Evolutionary conservation across 2,329 filamentous ascomycete species (phyloP).

Genomic region (Berkeleyomyces rouxiae): DNA sequence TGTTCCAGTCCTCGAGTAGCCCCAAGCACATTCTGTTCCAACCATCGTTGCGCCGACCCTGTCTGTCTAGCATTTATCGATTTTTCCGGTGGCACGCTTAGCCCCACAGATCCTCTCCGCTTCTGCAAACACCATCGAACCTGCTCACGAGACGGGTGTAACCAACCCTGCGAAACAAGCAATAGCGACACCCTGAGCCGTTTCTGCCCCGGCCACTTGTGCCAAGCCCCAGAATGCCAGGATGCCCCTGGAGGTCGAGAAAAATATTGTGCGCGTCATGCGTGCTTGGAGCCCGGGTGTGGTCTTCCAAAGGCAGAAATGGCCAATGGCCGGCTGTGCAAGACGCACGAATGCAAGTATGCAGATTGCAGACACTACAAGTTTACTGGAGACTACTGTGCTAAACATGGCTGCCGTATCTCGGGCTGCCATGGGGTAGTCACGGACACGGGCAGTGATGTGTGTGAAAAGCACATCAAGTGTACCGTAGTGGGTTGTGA

Average conservation of each 20-base stretch:
- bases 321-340: conserved; percentile 3
- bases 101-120: conserved; percentile 13
- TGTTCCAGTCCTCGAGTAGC: conserved; percentile 11
- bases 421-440: not conserved
- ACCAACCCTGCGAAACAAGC: conserved; percentile 13
- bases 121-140: conserved; percentile 18
- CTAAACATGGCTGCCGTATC: not conserved
- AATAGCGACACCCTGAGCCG: not conserved
- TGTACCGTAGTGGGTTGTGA: not conserved
- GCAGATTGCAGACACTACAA: conserved; percentile 5
- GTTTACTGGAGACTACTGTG: not conserved
- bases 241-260: not conserved
- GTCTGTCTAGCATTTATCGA: conserved; percentile 14
- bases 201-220: conserved; percentile 15
- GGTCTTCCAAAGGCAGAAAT: not conserved
- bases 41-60: conserved; percentile 16
- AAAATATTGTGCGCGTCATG: conserved; percentile 10
- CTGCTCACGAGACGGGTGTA: conserved; percentile 14
- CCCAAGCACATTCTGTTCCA: conserved; percentile 12
- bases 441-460: not conserved
- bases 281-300: conserved; percentile 9
- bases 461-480: conserved; percentile 8
- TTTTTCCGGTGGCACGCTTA: conserved; percentile 11
- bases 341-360: conserved; percentile 7
- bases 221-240: conserved; percentile 14